Percentiles rank a stretch among this genome's conserved stretches.
phyloP scores from a whole-genome alignment of 768 basidiomycete species.

The Pleurotus djamor region DNA sequence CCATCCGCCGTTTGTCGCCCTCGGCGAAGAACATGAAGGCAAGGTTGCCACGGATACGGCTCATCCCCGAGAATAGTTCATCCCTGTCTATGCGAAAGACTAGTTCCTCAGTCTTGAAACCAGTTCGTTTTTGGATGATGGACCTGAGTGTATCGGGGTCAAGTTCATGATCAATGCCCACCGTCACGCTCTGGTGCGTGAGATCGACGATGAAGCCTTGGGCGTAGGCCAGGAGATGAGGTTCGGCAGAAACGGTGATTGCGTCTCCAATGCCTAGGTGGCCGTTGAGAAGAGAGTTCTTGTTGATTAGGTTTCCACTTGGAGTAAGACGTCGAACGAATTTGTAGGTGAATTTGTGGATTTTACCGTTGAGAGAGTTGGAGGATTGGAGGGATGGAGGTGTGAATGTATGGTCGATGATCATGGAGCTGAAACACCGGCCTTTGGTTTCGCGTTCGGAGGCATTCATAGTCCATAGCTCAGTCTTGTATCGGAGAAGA shows the following conservation, averaged over 20 bases:
- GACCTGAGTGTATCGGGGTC: conserved; percentile 44
- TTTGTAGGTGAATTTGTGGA: conserved; percentile 78
- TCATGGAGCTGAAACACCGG: conserved; percentile 83
- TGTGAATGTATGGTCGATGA: conserved; percentile 46
- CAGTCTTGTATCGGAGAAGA: conserved; percentile 77
- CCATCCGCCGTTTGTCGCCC: conserved; percentile 64
- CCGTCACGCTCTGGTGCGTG: conserved; percentile 54
- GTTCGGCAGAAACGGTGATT: conserved; percentile 84
- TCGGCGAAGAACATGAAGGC: conserved; percentile 84
- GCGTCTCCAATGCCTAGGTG: conserved; percentile 81
- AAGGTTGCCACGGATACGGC: conserved; percentile 86
- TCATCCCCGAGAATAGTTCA: conserved; percentile 85
- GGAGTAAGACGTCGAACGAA: conserved; percentile 42
- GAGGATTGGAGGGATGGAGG: conserved; percentile 13
- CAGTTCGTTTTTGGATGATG: conserved; percentile 3
- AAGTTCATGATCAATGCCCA: conserved; percentile 86
- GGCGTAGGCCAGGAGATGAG: conserved; percentile 78
- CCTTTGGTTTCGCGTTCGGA: conserved; percentile 77
- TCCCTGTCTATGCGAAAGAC: conserved; percentile 93
- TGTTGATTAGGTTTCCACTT: conserved; percentile 6
- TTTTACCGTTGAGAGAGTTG: conserved; percentile 35
- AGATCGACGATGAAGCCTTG: conserved; percentile 83
- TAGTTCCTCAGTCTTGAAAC: conserved; percentile 17
- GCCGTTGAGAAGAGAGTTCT: conserved; percentile 64
- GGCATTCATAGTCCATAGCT: conserved; percentile 91